Evolutionary conservation across 2,329 filamentous ascomycete species (phyloP), one percentile per base, ranked within the genome.

Genomic region (Ophiostoma tasmaniense): DNA sequence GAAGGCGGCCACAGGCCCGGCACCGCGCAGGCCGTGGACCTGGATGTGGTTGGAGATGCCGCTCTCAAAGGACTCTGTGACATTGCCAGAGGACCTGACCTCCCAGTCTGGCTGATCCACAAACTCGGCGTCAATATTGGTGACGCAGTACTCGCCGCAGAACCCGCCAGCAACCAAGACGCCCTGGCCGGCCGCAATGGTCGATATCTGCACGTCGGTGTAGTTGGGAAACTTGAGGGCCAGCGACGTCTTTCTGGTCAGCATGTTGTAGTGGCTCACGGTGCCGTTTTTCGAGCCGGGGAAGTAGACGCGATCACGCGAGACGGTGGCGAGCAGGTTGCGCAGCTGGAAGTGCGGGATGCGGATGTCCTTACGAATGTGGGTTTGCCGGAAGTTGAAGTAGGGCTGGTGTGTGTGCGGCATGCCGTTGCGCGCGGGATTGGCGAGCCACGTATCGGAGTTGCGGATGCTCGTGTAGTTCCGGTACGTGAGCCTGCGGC

Each of bases 301-400:
- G 74, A 85, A 89, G 33, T 37, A 64, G 10, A 82, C 80, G 59
- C 84, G 82, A 7, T 82, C 83, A 39, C 83, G 80, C 10, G 84
- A 85, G 5, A 84, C 80, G 73, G 83, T 84, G 2, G 85, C 85
- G 25, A 90, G 77, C 20, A 89, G 79, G 73, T 88, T 88, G 61
- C 88, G 85, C 14, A 90, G 79, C 74, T 90, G 88, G 71, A 89
- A 90, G 76, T 90, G 88, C n/a, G 85, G 80, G 22, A 89, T 76
- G 71, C 82, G 79, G 30, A 87, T 79, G 66, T 86, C 80, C 25
- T 79, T 80, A 64, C 82, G 80, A 59, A 89, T 79, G 71, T 84
- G 80, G 81, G 87, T 87, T 52, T 79, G 81, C 55, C 80, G 81
- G 74, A 89, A 90, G 66, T 81, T 81, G 74, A 88, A 88, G 74